Evolutionary conservation across 345 rosid species (phyloP).

Genomic region (Pseudoturritis turrita): DNA sequence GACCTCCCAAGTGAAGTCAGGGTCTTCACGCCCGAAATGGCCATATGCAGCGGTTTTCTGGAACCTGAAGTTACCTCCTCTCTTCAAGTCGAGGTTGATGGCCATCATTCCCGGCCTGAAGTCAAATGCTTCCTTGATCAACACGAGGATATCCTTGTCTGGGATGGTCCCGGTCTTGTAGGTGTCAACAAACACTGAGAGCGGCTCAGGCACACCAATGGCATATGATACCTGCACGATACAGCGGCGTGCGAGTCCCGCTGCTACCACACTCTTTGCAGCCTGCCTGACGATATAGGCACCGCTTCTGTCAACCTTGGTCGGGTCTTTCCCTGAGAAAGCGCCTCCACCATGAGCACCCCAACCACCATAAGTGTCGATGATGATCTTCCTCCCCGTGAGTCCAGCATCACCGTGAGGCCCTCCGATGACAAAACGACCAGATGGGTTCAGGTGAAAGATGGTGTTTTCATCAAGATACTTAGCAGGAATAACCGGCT

Average conservation of each 20-base stretch:
- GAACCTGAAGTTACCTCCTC: slow-evolving; percentile 68
- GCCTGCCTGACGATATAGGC: slow-evolving; percentile 80
- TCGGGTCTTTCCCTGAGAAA: slow-evolving; percentile 76
- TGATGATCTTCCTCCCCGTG: slow-evolving; percentile 74
- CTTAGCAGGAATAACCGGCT: slow-evolving; percentile 66
- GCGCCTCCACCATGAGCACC: slow-evolving; percentile 83
- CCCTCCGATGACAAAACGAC: slow-evolving; percentile 78
- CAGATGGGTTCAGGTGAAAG: slow-evolving; percentile 79
- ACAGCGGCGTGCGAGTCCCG: slow-evolving; percentile 73
- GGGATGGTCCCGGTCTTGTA: slow-evolving; percentile 57
- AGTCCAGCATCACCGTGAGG: slow-evolving; percentile 89
- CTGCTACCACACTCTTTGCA: slow-evolving; percentile 72
- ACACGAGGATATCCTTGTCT: slow-evolving; percentile 46
- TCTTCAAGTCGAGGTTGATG: slow-evolving; percentile 65
- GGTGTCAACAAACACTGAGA: slow-evolving; percentile 60
- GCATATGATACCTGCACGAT: slow-evolving; percentile 76
- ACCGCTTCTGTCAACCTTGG: slow-evolving; percentile 77
- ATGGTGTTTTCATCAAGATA: slow-evolving; percentile 73
- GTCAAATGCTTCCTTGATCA: slow-evolving; percentile 61
- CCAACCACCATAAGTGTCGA: slow-evolving; percentile 76
- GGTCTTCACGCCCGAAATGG: slow-evolving; percentile 68
- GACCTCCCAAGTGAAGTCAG: slow-evolving; percentile 76
- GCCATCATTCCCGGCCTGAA: slow-evolving; percentile 84
- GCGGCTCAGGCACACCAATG: slow-evolving; percentile 67
- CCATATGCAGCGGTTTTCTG: slow-evolving; percentile 78